These are phyloP conservation scores for Backusella circina DNA, from an alignment of 192 early-diverging fungal species.

Conservation along the genomic window DNA sequence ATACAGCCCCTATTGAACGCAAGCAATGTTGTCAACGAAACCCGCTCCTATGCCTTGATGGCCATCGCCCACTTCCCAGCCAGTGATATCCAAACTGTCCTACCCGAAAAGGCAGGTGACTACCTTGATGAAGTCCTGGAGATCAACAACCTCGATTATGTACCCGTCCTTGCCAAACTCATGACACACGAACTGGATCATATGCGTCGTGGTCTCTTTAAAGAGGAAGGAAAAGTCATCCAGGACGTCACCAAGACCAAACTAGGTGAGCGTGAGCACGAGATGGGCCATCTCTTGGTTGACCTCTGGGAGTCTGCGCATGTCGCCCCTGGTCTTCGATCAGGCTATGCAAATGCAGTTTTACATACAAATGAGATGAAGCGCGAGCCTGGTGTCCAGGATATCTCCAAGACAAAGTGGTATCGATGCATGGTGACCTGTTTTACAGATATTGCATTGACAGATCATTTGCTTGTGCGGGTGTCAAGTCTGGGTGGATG, in stretches of 20 bases:
- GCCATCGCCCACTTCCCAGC: constrained; percentile 41
- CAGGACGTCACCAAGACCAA: background rate
- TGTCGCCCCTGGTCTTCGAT: constrained; percentile 49
- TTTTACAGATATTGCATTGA: constrained; percentile 45
- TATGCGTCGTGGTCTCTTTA: constrained; percentile 51
- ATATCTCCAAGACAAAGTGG: constrained; percentile 25
- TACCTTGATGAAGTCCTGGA: constrained; percentile 6
- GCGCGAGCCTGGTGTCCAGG: constrained; percentile 5
- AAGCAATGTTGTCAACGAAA: constrained; percentile 7
- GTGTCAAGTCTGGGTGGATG: constrained; percentile 38
- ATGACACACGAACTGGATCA: constrained; percentile 46
- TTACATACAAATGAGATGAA: constrained; percentile 10
- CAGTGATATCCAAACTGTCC: constrained; percentile 35
- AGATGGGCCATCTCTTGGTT: constrained; percentile 21
- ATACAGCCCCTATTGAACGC: constrained; percentile 36
- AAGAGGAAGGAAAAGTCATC: constrained; percentile 16
- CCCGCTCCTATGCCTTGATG: constrained; percentile 32
- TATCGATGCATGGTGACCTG: constrained; percentile 45
- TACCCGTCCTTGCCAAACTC: constrained; percentile 38
- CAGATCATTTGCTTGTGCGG: constrained; percentile 50
- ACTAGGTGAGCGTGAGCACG: background rate
- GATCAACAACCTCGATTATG: constrained; percentile 27
- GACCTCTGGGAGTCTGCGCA: constrained; percentile 44
- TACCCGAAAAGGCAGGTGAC: constrained; percentile 36
- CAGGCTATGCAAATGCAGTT: constrained; percentile 42